phyloP scores from a whole-genome alignment of 1,139 yeast genomes.

The Blastobotrys serpentis region DNA sequence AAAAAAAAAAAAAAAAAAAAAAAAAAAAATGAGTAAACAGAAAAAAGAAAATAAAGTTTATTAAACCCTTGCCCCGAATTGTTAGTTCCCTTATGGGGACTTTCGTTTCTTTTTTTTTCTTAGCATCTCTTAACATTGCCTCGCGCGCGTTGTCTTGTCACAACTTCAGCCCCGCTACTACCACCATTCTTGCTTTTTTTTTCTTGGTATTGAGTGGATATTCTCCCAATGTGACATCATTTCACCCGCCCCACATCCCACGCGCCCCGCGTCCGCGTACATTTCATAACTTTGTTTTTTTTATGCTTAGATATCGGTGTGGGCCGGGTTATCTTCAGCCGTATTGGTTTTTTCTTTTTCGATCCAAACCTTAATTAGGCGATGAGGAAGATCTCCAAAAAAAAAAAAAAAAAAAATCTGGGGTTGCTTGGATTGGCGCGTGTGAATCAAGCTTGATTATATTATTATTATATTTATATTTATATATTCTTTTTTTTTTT shows the following conservation, averaged over 20 bases:
- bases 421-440: too few species aligned
- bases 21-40: background rate
- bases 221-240: background rate
- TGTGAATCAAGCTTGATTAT: too few species aligned
- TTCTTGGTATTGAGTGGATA: background rate
- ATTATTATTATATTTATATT: too few species aligned
- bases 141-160: background rate
- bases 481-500: too few species aligned
- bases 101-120: background rate
- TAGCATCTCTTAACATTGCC: constrained; percentile 1
- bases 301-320: constrained; percentile 1
- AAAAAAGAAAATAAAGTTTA: constrained; percentile 10
- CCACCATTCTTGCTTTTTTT: background rate
- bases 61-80: constrained; percentile 7
- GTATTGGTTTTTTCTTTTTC: background rate
- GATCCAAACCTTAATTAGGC: background rate
- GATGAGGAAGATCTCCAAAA: background rate
- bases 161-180: background rate
- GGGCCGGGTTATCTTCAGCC: background rate
- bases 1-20: background rate
- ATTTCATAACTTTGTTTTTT: too few species aligned
- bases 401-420: background rate
- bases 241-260: too few species aligned
- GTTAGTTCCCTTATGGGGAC: background rate
- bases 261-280: background rate